Base-by-base conservation (phyloP, 306 rosid genomes). In the Fagus sylvatica region DNA sequence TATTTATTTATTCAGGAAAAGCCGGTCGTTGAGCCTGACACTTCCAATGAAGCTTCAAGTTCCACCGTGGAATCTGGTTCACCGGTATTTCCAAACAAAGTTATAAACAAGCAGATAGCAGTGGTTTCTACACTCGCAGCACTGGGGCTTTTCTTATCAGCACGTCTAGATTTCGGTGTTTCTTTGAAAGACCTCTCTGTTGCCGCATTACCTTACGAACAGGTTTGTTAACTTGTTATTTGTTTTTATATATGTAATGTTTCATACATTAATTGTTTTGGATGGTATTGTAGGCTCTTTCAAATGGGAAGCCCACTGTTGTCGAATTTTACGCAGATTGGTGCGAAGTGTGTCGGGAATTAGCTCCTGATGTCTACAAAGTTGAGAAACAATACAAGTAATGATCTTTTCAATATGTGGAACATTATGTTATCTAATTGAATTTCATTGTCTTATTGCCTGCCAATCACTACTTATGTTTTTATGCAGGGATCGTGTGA, bases 281-380 rank as follows among this genome's bases (percentile, higher is more conserved):
- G 72, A 6, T 67, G 13, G n/a, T 41, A 46, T 62, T 76, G 8
- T 83, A 95, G 99, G 99, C 98, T 84, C 96, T 96, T 69, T 82
- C 91, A 1, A 96, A 96, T 74, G 99, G 99, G 62, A 96, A 91
- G 78, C 99, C 99, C 30, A 93, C 99, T 54, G 96, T 96, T 4
- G 98, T 96, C 55, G 99, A 95, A 85, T 95, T 95, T 82, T 95
- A 95, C 85, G 99, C 99, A 17, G 99, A 93, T 76, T 95, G 99
- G 99, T 96, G 99, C 79, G 99, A 96, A 89, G 97, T 96, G 53
- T 96, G 99, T 76, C 80, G 91, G 46, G 98, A 96, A 83, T 86
- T 96, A 85, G 99, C 94, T 46, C 97, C 99, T 19, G 98, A 90
- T 53, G 98, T 96, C 9, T 89, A 91, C 87, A 93, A 86, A 93